Conservation (phyloP, 2,329 filamentous ascomycete species). For the Alternaria sp. region DNA sequence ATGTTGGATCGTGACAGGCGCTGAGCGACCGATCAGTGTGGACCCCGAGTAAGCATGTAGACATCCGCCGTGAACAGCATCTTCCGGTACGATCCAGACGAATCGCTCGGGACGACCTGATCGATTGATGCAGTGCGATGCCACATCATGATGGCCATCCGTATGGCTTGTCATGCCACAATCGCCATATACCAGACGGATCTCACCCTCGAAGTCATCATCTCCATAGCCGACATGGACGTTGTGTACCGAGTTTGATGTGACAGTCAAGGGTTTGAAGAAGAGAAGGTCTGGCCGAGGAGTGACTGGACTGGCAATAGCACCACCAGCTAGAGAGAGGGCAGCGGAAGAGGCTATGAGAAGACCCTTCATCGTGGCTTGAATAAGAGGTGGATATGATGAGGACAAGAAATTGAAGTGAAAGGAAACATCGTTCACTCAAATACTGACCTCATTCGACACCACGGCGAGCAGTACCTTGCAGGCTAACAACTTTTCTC, state of each 20-base stretch:
- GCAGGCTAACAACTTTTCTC: conserved; percentile 10
- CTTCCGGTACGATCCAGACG: conserved; percentile 58
- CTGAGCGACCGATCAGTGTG: conserved; percentile 54
- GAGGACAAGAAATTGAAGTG: conserved; percentile 1
- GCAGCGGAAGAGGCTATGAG: conserved; percentile 38
- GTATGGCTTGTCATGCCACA: conserved; percentile 51
- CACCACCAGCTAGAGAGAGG: conserved; percentile 37
- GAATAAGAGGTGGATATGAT: conserved; percentile 4
- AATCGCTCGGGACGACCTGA: conserved; percentile 56
- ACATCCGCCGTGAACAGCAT: conserved; percentile 53
- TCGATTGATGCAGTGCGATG: conserved; percentile 48
- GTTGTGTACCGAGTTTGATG: conserved; percentile 58
- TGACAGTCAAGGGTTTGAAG: conserved; percentile 47
- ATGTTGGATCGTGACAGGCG: conserved; percentile 50
- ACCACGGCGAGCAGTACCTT: neutral
- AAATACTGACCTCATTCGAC: conserved; percentile 24
- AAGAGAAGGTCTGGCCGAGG: conserved; percentile 41
- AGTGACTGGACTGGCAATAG: conserved; percentile 30
- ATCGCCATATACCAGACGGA: conserved; percentile 57
- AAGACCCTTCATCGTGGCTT: conserved; percentile 39
- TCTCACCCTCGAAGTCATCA: conserved; percentile 54
- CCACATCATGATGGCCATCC: conserved; percentile 57
- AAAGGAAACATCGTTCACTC: conserved; percentile 13
- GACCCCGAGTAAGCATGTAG: conserved; percentile 57
- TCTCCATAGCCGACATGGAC: conserved; percentile 57